A percentile compares a stretch with the other conserved stretches of the same genome.
Conservation (phyloP, 2,329 filamentous ascomycete genomes). For the Escovopsis weberi region DNA sequence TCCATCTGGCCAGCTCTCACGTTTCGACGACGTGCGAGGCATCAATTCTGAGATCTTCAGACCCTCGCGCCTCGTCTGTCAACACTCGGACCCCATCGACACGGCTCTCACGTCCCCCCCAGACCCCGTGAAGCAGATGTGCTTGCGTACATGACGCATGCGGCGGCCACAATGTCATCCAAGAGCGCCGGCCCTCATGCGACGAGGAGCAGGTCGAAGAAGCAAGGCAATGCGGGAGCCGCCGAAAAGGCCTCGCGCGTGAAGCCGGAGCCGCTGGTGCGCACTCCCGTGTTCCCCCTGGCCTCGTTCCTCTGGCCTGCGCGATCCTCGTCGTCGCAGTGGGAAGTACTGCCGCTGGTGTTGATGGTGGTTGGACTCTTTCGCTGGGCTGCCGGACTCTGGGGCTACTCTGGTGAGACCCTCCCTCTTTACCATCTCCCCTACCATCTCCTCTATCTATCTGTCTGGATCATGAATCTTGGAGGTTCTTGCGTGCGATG, state of each 20-base stretch:
- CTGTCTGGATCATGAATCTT: no score
- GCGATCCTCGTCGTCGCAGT: constrained; percentile 71
- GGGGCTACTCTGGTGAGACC: constrained; percentile 75
- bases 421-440: no score
- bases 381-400: constrained; percentile 80
- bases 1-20: not conserved
- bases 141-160: no score
- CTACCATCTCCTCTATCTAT: no score
- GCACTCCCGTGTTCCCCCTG: constrained; percentile 68
- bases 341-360: constrained; percentile 77
- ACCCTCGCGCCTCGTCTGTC: no score
- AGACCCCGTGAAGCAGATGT: no score
- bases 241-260: constrained; percentile 18
- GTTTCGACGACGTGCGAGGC: no score
- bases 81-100: constrained; percentile 1
- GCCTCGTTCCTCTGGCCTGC: constrained; percentile 92
- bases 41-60: no score
- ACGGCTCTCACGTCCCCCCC: no score
- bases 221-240: constrained; percentile 22
- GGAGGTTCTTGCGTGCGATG: not conserved
- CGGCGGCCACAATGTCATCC: constrained; percentile 27
- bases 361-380: constrained; percentile 87
- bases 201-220: constrained; percentile 43
- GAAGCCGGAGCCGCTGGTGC: constrained; percentile 30
- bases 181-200: constrained; percentile 42